Conservation (phyloP, 2,329 filamentous ascomycete genomes). For the Penicillium thymicola region DNA sequence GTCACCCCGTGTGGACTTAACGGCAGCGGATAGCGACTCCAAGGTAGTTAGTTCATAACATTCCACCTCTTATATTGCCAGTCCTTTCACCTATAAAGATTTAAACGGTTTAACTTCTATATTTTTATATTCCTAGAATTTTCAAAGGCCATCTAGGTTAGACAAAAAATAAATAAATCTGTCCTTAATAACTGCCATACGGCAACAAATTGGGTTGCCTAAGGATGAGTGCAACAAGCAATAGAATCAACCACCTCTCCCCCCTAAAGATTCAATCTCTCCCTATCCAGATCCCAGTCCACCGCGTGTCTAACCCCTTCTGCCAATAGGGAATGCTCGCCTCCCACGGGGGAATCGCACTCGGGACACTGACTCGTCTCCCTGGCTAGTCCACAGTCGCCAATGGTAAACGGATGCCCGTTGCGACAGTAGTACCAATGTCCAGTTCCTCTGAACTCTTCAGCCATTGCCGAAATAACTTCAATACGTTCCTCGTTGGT, state of each 20-base stretch:
- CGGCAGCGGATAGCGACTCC: not conserved
- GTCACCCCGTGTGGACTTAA: slow-evolving; percentile 15
- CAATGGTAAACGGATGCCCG: slow-evolving; percentile 55
- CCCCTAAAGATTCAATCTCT: not conserved
- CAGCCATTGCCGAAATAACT: slow-evolving; percentile 52
- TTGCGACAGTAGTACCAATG: slow-evolving; percentile 46
- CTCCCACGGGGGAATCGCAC: slow-evolving; percentile 58
- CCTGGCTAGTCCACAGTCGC: slow-evolving; percentile 67
- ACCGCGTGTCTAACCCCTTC: not conserved
- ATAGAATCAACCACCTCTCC: not conserved
- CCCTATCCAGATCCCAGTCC: not conserved
- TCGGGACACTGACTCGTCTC: slow-evolving; percentile 60
- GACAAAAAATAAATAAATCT: not conserved
- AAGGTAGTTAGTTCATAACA: too few species aligned
- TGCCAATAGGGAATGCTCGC: slow-evolving; percentile 26
- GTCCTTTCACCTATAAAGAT: not conserved
- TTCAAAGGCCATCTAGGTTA: not conserved
- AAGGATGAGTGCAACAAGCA: not conserved
- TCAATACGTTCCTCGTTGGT: slow-evolving; percentile 52
- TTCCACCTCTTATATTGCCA: not conserved
- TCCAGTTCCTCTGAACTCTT: slow-evolving; percentile 52
- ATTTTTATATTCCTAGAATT: not conserved
- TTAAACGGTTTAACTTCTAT: not conserved
- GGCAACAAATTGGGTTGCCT: not conserved
- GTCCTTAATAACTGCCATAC: not conserved